phyloP scores from a whole-genome alignment of 1,139 yeast species.

The Yamadazyma diddensiae region DNA sequence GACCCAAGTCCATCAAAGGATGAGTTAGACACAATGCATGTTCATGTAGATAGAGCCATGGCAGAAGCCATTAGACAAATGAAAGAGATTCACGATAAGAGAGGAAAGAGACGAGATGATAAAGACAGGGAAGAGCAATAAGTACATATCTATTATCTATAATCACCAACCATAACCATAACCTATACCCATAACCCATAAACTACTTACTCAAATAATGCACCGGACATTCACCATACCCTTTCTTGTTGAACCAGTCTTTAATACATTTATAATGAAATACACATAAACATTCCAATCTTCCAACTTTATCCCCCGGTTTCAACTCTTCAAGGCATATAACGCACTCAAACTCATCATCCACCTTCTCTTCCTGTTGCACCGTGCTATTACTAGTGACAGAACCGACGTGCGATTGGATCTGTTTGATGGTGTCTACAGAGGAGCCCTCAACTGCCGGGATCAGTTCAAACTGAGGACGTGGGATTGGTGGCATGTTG shows the following conservation, averaged over 20 bases:
- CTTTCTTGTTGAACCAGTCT: slow-evolving; percentile 85
- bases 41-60: slow-evolving; percentile 87
- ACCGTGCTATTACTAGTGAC: slow-evolving; percentile 24
- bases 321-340: slow-evolving; percentile 86
- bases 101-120: slow-evolving; percentile 36
- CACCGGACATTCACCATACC: slow-evolving; percentile 84
- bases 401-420: slow-evolving; percentile 17
- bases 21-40: slow-evolving; percentile 74
- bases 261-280: slow-evolving; percentile 89
- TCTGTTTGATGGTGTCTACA: slow-evolving; percentile 13
- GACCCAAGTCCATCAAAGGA: slow-evolving; percentile 74
- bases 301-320: slow-evolving; percentile 86
- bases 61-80: slow-evolving; percentile 87
- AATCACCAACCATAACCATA: slow-evolving; percentile 1
- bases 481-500: slow-evolving; percentile 57
- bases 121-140: slow-evolving; percentile 43
- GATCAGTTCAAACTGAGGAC: slow-evolving; percentile 38
- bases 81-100: slow-evolving; percentile 62
- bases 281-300: slow-evolving; percentile 91
- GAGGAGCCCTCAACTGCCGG: slow-evolving; percentile 17
- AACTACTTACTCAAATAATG: slow-evolving; percentile 42
- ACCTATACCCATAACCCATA: background rate
- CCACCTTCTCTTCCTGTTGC: slow-evolving; percentile 19
- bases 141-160: background rate
- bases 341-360: slow-evolving; percentile 71